Evolutionary conservation across 805 yeast species (phyloP), one percentile per base, ranked within the genome.

Genomic region (Yamadazyma sp.): DNA sequence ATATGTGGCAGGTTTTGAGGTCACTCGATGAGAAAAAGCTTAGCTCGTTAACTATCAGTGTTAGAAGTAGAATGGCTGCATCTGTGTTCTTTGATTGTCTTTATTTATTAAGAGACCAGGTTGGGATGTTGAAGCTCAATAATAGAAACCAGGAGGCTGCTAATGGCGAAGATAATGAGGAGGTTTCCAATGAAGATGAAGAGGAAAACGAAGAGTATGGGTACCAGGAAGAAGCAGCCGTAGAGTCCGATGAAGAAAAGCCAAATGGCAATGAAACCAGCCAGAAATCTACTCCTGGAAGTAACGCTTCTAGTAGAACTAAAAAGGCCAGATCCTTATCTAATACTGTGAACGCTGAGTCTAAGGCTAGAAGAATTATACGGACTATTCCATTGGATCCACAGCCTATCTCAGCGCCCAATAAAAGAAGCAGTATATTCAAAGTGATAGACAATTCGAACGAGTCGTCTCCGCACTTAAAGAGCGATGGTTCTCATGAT

Each of bases 31-130:
- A 77, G 28, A 77, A 75, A 44, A 59, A 59, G n/a, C 48, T 55
- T 40, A 59, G 62, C 7, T 57, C 58, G 11, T 54, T 64, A 20
- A 63, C 67, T 27, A 79, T 85, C 3, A 73, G 74, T 3, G 82
- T 90, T 11, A 71, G 85, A 34, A 82, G 95, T 4, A 75, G 99
- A 49, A 84, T 88, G 95, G 77, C 95, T 6, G 96, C 95, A 0
- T 82, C 93, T 41, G 88, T 90, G 2, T 88, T 91, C 50, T 93
- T 91, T 59, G 99, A 93, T 61, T 82, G 91, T 50, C 64, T 91
- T 34, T 85, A 90, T 78, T 73, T 86, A 3, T 65, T 93, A 52
- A 68, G 96, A 49, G 91, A 87, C 48, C 84, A 86, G 57, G 86
- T 88, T 43, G 96, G 96, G 10, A 84, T 89, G 84, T 78, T 84